Conservation (phyloP, 139 green algal species). For the Haematococcus sp. region DNA sequence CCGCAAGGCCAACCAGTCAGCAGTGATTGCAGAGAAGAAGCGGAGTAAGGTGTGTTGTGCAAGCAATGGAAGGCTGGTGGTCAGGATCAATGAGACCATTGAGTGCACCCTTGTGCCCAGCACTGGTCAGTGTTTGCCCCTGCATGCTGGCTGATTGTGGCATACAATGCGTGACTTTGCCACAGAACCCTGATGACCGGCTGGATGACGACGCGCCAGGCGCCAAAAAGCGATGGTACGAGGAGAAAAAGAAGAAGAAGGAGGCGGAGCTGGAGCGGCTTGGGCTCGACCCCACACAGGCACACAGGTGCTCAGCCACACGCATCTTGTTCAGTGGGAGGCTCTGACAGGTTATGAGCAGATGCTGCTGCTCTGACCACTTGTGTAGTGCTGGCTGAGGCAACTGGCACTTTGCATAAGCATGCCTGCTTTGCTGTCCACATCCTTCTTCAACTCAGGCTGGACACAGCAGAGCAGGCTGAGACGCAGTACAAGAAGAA, state of each 20-base stretch:
- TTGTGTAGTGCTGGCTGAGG: not conserved
- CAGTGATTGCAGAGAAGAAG: slow-evolving; percentile 85
- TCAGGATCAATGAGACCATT: no score
- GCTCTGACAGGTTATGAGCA: not conserved
- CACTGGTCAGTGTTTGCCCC: no score
- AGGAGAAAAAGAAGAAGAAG: slow-evolving; percentile 78
- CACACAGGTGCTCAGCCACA: slow-evolving; percentile 45
- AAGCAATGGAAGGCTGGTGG: no score
- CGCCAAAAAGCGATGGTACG: slow-evolving; percentile 63
- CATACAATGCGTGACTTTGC: no score
- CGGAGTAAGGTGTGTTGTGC: slow-evolving; percentile 44
- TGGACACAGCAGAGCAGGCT: slow-evolving; percentile 82
- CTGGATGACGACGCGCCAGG: slow-evolving; percentile 7
- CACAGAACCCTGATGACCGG: not conserved
- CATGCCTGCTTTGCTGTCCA: no score
- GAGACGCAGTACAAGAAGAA: slow-evolving; percentile 45
- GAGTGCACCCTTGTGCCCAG: no score
- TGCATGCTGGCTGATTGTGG: no score
- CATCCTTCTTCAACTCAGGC: slow-evolving; percentile 24
- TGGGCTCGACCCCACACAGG: slow-evolving; percentile 65
- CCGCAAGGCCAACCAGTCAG: slow-evolving; percentile 87
- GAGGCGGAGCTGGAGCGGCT: slow-evolving; percentile 71
- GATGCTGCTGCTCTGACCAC: not conserved
- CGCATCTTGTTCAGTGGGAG: no score
- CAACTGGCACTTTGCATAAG: no score